Evolutionary conservation across 805 yeast species (phyloP).

Genomic region (Blastobotrys robertii): DNA sequence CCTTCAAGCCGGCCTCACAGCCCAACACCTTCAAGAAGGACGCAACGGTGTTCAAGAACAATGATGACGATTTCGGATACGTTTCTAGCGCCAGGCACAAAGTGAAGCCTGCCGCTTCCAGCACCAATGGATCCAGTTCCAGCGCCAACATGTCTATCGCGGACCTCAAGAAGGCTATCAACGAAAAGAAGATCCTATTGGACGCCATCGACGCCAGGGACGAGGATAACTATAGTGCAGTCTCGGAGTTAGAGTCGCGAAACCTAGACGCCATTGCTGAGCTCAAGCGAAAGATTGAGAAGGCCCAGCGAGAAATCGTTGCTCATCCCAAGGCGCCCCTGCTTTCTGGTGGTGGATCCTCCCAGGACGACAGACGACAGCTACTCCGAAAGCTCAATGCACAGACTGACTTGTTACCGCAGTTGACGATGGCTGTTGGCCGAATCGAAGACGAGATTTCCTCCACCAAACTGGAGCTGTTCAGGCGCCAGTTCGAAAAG

Average conservation of each 20-base stretch:
- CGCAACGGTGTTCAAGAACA: conserved; percentile 57
- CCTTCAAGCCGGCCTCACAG: conserved; percentile 23
- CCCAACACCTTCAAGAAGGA: conserved; percentile 29
- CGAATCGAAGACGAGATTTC: conserved; percentile 61
- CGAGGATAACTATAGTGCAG: conserved; percentile 29
- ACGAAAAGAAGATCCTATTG: conserved; percentile 61
- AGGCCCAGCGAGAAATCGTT: conserved; percentile 32
- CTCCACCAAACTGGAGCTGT: conserved; percentile 52
- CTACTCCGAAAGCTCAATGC: conserved; percentile 47
- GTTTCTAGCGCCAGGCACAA: conserved; percentile 54
- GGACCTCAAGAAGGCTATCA: conserved; percentile 52
- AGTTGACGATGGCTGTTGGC: conserved; percentile 52
- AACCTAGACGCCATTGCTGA: conserved; percentile 50
- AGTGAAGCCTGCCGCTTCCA: conserved; percentile 15
- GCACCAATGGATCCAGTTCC: conserved; percentile 3
- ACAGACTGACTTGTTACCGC: conserved; percentile 66
- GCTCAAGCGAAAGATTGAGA: conserved; percentile 49
- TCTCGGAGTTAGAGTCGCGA: conserved; percentile 27
- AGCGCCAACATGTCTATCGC: conserved; percentile 31
- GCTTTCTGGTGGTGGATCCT: conserved; percentile 20
- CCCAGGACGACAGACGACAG: conserved; percentile 38
- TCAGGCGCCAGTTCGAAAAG: conserved; percentile 43
- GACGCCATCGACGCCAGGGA: conserved; percentile 64
- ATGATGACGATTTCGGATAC: conserved; percentile 60
- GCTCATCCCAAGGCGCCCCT: conserved; percentile 16